These are phyloP conservation scores for Quercus bicolor DNA, from an alignment of 306 rosid species.

Conservation along the genomic window DNA sequence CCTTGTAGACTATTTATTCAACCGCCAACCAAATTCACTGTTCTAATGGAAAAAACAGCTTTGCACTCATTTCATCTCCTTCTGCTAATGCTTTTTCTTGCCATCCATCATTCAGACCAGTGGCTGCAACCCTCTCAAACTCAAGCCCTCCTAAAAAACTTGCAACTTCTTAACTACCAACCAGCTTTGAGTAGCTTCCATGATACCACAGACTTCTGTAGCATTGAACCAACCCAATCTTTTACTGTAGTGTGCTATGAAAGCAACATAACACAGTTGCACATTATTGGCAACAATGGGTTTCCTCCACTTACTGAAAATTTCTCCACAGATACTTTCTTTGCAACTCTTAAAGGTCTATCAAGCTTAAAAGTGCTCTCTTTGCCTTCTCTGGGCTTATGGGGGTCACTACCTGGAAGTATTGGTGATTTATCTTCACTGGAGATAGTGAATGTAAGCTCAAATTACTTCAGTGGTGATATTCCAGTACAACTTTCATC, in stretches of 20 bases:
- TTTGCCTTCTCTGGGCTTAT: constrained; percentile 64
- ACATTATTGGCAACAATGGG: constrained; percentile 52
- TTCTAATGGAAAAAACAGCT: constrained; percentile 39
- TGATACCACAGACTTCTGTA: constrained; percentile 49
- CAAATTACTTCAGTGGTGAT: constrained; percentile 60
- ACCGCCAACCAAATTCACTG: not conserved
- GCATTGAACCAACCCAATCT: constrained; percentile 58
- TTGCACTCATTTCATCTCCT: constrained; percentile 29
- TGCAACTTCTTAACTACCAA: constrained; percentile 64
- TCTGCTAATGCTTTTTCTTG: constrained; percentile 38
- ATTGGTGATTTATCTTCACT: constrained; percentile 48
- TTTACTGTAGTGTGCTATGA: constrained; percentile 75
- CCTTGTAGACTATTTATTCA: not conserved
- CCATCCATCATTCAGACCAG: constrained; percentile 43
- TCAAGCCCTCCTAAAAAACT: constrained; percentile 54
- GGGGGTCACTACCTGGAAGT: constrained; percentile 67
- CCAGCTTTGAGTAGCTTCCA: constrained; percentile 35
- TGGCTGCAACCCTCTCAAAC: constrained; percentile 40
- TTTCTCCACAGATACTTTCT: constrained; percentile 49
- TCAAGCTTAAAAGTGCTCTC: constrained; percentile 72
- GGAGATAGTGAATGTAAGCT: constrained; percentile 75
- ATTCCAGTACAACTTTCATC: constrained; percentile 55
- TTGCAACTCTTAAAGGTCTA: constrained; percentile 43
- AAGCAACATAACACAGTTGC: constrained; percentile 66
- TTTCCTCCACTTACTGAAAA: constrained; percentile 33